Evolutionary conservation across 2,329 filamentous ascomycete species (phyloP).

Genomic region (Nemania bipapillata): DNA sequence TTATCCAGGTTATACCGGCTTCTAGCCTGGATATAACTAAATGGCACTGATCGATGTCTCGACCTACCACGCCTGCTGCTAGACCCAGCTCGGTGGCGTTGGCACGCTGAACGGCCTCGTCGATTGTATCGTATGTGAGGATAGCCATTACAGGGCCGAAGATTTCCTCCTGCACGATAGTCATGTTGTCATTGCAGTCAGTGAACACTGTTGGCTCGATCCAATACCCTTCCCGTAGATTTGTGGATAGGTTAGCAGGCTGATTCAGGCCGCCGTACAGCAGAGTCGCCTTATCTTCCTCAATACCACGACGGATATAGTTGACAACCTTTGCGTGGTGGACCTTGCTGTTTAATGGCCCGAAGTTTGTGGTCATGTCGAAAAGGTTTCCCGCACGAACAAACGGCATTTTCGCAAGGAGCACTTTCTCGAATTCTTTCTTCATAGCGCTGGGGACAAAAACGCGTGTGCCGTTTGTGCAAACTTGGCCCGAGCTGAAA

Average conservation of each 20-base stretch:
- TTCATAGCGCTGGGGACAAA: slow-evolving; percentile 78
- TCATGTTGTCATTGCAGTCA: slow-evolving; percentile 84
- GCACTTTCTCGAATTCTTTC: slow-evolving; percentile 71
- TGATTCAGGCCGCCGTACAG: slow-evolving; percentile 76
- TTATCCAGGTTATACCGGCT: slow-evolving; percentile 91
- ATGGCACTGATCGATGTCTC: slow-evolving; percentile 78
- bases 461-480: slow-evolving; percentile 90
- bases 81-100: slow-evolving; percentile 82
- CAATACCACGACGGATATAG: slow-evolving; percentile 80
- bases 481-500: slow-evolving; percentile 89
- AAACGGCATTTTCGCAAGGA: slow-evolving; percentile 75
- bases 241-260: slow-evolving; percentile 62
- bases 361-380: slow-evolving; percentile 80
- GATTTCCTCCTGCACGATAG: slow-evolving; percentile 82
- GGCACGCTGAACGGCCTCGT: slow-evolving; percentile 76
- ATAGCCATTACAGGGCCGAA: slow-evolving; percentile 90
- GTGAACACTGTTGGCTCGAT: slow-evolving; percentile 86
- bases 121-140: slow-evolving; percentile 75
- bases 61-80: slow-evolving; percentile 84
- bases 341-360: slow-evolving; percentile 78
- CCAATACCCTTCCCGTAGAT: slow-evolving; percentile 77
- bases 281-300: slow-evolving; percentile 77
- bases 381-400: slow-evolving; percentile 78
- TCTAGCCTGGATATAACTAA: slow-evolving; percentile 75
- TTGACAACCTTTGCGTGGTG: slow-evolving; percentile 81